Conservation (phyloP, 1,139 yeast species). For the Blastobotrys elegans region DNA sequence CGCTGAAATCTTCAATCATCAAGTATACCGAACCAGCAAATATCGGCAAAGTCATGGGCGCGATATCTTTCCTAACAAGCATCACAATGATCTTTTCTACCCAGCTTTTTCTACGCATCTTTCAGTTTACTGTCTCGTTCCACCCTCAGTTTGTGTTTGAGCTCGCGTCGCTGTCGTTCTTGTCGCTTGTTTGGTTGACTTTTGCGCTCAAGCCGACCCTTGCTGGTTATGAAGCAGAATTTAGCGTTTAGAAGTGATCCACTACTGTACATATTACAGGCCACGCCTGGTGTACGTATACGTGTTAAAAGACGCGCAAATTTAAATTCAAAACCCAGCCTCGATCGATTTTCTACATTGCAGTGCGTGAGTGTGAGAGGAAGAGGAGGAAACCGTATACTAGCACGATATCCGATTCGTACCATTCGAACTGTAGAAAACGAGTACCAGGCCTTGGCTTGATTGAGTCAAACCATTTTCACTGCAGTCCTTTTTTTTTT, state of each 20-base stretch:
- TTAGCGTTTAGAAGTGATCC: neutral
- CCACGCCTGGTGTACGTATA: no score
- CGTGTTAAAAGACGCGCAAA: no score
- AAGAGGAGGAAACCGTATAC: no score
- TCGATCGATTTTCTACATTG: no score
- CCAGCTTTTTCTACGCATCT: conserved; percentile 28
- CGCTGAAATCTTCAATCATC: conserved; percentile 46
- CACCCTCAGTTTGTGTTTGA: conserved; percentile 31
- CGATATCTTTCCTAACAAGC: conserved; percentile 28
- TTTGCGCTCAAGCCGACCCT: neutral
- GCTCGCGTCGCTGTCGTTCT: conserved; percentile 21
- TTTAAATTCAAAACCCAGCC: no score
- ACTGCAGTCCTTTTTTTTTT: no score
- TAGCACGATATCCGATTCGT: no score
- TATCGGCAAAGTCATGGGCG: conserved; percentile 35
- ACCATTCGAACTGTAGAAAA: no score
- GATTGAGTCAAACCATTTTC: no score
- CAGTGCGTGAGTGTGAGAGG: no score
- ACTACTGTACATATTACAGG: no score
- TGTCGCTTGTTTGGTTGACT: conserved; percentile 11
- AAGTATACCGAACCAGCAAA: conserved; percentile 42
- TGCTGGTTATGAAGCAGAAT: neutral
- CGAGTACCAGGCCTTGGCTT: no score
- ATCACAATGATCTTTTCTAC: conserved; percentile 30
- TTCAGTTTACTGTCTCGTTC: conserved; percentile 27